phyloP scores from a whole-genome alignment of 208 protist species.

The Tritrichomonas foetus region DNA sequence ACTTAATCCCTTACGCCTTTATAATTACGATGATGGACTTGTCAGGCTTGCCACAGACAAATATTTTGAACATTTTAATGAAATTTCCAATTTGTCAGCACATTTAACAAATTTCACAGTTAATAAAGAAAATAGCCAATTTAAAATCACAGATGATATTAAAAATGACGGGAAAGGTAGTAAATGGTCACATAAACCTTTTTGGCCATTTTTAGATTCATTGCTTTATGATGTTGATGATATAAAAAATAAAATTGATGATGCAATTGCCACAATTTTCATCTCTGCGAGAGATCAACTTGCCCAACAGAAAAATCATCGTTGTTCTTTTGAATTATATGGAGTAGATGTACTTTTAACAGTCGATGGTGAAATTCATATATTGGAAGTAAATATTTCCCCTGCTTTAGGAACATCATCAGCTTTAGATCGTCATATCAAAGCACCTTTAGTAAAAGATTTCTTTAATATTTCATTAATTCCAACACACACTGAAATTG shows the following conservation, averaged over 20 bases:
- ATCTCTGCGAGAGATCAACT: slow-evolving; percentile 40
- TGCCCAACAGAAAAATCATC: not conserved
- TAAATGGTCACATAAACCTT: slow-evolving; percentile 52
- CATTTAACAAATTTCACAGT: slow-evolving; percentile 55
- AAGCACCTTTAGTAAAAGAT: not conserved
- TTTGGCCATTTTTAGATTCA: not conserved
- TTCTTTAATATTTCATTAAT: not conserved
- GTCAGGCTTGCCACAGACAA: slow-evolving; percentile 49
- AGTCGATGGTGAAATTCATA: slow-evolving; percentile 74
- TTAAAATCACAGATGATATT: not conserved
- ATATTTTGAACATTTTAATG: not conserved
- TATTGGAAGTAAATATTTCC: slow-evolving; percentile 83
- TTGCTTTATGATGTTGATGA: not conserved
- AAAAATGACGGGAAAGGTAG: slow-evolving; percentile 43
- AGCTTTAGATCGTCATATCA: not conserved
- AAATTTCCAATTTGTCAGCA: not conserved
- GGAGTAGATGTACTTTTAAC: slow-evolving; percentile 88
- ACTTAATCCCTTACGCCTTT: slow-evolving; percentile 51
- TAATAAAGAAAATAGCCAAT: slow-evolving; percentile 47
- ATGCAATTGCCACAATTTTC: slow-evolving; percentile 42
- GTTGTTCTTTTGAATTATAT: slow-evolving; percentile 80
- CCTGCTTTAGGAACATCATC: slow-evolving; percentile 43
- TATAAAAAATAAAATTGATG: slow-evolving; percentile 36
- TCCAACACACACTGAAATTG: not conserved
- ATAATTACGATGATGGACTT: slow-evolving; percentile 46